Base-by-base conservation (phyloP, 768 basidiomycete genomes). In the Trametes villosa region DNA sequence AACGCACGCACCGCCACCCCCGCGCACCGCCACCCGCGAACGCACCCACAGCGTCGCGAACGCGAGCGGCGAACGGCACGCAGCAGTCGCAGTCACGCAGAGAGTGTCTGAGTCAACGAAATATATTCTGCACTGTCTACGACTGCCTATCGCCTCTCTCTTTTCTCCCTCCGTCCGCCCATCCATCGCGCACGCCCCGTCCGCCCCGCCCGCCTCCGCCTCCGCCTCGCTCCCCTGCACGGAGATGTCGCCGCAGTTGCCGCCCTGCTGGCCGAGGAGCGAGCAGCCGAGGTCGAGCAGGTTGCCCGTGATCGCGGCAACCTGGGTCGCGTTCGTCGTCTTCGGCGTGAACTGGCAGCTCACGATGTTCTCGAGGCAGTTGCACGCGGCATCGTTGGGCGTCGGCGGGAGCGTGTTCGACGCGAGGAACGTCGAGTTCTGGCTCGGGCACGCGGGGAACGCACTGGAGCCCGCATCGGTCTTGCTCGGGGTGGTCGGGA, bases 361-460 rank as follows among this genome's bases (percentile, higher is more conserved):
- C 54, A 96, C 80, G 22, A 80, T 79, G 53, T 74, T 76, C 71
- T 85, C 79, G 66, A 96, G 69, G 72, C 95, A 97, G 55, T 80
- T 75, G 75, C 95, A 97, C n/a, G 87, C 88, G 26, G 80, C 74
- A 51, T 87, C 81, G 71, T 92, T 88, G 2, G 95, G 95, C 6
- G 95, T 97, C 0, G 89, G 86, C 18, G 95, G 95, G 33, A 96
- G 77, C 11, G 79, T 85, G 1, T 79, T 80, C 7, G 87, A 86
- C 33, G 88, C 92, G 45, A 84, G 74, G 72, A 89, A 84, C 2
- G 77, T 79, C n/a, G 79, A 71, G 64, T 82, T 86, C 60, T 82
- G 70, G 18, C 81, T 61, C 17, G 92, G 89, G 77, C 94, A 97
- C 41, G 80, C 68, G 5, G 81, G 78, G 65, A 78, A 83, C n/a